Conservation (phyloP, 257 asterid species). For the Solanum medicagineum region DNA sequence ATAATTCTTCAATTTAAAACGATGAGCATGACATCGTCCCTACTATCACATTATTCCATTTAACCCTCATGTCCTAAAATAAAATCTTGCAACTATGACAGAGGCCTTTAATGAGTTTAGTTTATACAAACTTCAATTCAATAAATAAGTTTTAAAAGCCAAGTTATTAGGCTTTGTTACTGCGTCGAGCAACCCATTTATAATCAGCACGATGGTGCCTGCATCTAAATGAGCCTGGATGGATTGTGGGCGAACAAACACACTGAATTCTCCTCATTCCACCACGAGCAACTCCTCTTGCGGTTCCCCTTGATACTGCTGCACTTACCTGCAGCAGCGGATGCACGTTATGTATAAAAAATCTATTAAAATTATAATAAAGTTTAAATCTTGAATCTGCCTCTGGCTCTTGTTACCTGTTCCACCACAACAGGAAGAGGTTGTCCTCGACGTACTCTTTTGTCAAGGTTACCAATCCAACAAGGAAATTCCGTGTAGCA, state of each 20-base stretch:
- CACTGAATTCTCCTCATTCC: slow-evolving; percentile 8
- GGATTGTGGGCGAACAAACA: slow-evolving; percentile 26
- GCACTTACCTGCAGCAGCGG: background rate
- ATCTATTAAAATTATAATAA: background rate
- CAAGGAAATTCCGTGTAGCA: slow-evolving; percentile 5
- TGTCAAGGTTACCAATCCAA: background rate
- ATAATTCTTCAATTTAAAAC: too few species aligned
- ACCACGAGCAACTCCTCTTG: background rate
- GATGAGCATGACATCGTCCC: too few species aligned
- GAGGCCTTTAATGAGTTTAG: too few species aligned
- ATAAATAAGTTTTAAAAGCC: too few species aligned
- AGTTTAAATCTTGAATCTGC: background rate
- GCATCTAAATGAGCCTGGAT: slow-evolving; percentile 25
- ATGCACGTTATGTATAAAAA: background rate
- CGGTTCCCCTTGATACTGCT: background rate
- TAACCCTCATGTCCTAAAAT: too few species aligned
- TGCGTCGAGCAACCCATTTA: slow-evolving; percentile 17
- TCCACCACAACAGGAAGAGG: background rate
- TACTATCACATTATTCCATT: too few species aligned
- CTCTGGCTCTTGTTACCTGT: background rate
- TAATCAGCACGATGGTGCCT: slow-evolving; percentile 16
- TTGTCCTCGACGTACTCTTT: background rate
- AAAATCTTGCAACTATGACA: too few species aligned
- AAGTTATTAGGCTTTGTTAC: background rate
- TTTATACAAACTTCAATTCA: too few species aligned